These are phyloP conservation scores for Aspergillus puulaauensis DNA, from an alignment of 2,329 filamentous ascomycete genomes.

Conservation along the genomic window DNA sequence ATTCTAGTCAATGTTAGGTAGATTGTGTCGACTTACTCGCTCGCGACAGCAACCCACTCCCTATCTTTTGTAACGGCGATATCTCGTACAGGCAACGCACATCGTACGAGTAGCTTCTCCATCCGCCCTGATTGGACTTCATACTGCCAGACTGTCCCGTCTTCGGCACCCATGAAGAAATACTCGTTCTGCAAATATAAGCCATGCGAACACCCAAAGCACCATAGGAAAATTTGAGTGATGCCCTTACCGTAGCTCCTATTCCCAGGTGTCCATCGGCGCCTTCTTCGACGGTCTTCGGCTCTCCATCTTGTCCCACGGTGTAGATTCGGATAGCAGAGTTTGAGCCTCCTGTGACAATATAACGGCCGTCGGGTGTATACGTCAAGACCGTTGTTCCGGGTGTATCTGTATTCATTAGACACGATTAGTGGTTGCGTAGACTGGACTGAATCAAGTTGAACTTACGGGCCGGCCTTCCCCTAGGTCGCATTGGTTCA, in stretches of 20 bases:
- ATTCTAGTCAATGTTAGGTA: neutral
- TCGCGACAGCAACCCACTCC: conserved; percentile 91
- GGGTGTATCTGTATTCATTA: conserved; percentile 62
- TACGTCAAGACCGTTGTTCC: conserved; percentile 86
- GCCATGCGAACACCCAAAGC: neutral
- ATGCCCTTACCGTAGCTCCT: conserved; percentile 60
- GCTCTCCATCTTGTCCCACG: conserved; percentile 88
- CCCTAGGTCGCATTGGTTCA: conserved; percentile 38
- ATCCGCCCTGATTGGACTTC: conserved; percentile 68
- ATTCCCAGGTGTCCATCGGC: conserved; percentile 83
- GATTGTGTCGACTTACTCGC: conserved; percentile 61
- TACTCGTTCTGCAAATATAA: conserved; percentile 61
- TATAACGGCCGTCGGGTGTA: conserved; percentile 79
- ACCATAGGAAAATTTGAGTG: neutral
- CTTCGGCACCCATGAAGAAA: conserved; percentile 87
- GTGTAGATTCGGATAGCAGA: conserved; percentile 91
- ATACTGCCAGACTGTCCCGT: conserved; percentile 94
- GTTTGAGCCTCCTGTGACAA: conserved; percentile 91
- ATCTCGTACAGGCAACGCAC: conserved; percentile 82
- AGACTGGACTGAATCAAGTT: neutral
- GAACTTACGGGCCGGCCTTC: conserved; percentile 50
- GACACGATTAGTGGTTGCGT: neutral
- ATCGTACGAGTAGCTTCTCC: conserved; percentile 79
- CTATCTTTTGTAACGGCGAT: conserved; percentile 77
- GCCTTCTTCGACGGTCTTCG: conserved; percentile 86